Evolutionary conservation across 257 asterid genomes (phyloP), one percentile per base, ranked within the genome.

Genomic region (Marsdenia floribunda): DNA sequence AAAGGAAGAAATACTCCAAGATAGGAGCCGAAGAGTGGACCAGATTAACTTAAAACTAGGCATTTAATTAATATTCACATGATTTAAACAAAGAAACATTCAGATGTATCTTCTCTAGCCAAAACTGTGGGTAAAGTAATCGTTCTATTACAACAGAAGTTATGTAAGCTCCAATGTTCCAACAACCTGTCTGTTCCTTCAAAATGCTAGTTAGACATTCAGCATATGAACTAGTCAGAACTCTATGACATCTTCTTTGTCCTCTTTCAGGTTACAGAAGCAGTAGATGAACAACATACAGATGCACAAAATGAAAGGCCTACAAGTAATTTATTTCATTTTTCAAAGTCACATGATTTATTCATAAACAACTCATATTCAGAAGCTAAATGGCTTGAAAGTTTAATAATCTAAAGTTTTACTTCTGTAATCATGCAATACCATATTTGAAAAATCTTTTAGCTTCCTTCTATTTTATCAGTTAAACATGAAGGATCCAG

Each of bases 221-320:
- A 38, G 26, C 21, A 52, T 29, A 29, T 21, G n/a, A 68, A 44
- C 37, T 5, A 24, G 26, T 68, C 16, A 16, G 42, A 21, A 50
- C 35, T n/a, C 9, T 47, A 46, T 44, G 72, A 50, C 9, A 73
- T 76, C 14, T 2, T 42, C 21, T 49, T 26, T 71, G 40, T 29
- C 73, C 54, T 73, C 76, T 49, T 79, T 79, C 90, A 90, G 97
- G 93, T 19, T 60, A 59, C 35, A 19, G 26, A 71, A 60, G 73
- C 78, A 78, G 55, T 74, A 44, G 86, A 76, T 78, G 94, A 60
- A 73, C 79, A 80, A 78, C 84, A 83, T 79, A 83, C 82, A 77
- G 73, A 47, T 61, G 86, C 79, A 74, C 73, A 74, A 29, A 75
- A 49, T 53, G 87, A 83, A 73, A 87, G 83, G 71, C 55, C 79